Evolutionary conservation across 2,329 filamentous ascomycete genomes (phyloP).

Genomic region (Aulographum hederae): DNA sequence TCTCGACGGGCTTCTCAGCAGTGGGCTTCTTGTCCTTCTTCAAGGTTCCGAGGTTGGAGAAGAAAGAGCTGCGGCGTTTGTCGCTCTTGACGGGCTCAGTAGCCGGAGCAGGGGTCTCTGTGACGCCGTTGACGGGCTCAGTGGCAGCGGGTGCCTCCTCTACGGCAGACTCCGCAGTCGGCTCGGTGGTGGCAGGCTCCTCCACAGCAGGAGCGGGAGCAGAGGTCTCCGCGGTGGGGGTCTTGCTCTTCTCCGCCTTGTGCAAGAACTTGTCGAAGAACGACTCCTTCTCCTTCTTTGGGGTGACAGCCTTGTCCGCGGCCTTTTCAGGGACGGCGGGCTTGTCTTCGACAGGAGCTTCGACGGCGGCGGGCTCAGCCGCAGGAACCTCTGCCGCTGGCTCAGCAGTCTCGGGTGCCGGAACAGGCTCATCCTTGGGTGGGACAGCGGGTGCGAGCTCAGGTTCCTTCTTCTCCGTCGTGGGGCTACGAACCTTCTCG

Average conservation of each 20-base stretch:
- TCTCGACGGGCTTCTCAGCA: slow-evolving; percentile 7
- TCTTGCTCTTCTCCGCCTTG: slow-evolving; percentile 30
- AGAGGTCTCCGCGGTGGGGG: slow-evolving; percentile 16
- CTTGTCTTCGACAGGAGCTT: slow-evolving; percentile 16
- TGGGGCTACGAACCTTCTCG: slow-evolving; percentile 31
- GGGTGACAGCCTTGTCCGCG: slow-evolving; percentile 20
- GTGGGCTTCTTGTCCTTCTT: slow-evolving; percentile 4
- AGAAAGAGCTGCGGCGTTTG: slow-evolving; percentile 7
- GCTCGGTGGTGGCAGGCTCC: slow-evolving; percentile 2
- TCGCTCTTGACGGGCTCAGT: slow-evolving; percentile 3
- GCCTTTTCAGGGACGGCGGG: slow-evolving; percentile 18
- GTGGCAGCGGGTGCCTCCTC: slow-evolving; percentile 3
- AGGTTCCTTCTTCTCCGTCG: slow-evolving; percentile 49
- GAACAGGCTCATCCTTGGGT: slow-evolving; percentile 25
- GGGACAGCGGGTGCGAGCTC: slow-evolving; percentile 36
- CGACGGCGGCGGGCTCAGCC: slow-evolving; percentile 23
- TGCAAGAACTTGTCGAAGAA: slow-evolving; percentile 34
- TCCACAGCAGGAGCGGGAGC: slow-evolving; percentile 1
- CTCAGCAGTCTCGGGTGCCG: slow-evolving; percentile 24
- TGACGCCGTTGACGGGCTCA: slow-evolving; percentile 20
- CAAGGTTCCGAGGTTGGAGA: slow-evolving; percentile 4
- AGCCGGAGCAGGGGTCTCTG: slow-evolving; percentile 16
- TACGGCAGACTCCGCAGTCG: slow-evolving; percentile 3
- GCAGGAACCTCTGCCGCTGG: slow-evolving; percentile 6
- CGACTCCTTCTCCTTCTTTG: slow-evolving; percentile 30